Evolutionary conservation across 768 basidiomycete species (phyloP).

Genomic region (Hirschioporus abietinus): DNA sequence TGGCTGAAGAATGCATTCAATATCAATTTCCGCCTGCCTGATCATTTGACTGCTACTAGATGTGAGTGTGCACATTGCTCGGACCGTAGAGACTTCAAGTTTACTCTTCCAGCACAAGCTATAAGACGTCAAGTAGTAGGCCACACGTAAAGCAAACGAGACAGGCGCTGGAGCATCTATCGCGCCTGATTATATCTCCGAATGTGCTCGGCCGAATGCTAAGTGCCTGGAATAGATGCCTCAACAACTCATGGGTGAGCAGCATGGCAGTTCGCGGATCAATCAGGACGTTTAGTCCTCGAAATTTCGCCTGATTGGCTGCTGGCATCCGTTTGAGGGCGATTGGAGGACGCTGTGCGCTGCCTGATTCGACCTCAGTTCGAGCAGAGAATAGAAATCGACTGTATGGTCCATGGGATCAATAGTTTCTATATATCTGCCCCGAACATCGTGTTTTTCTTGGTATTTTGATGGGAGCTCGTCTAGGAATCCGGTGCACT

Average conservation of each 20-base stretch:
- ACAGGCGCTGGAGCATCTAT: not conserved
- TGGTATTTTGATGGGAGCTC: not conserved
- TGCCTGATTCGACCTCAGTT: not conserved
- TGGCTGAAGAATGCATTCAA: too few species aligned
- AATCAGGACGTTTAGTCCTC: not conserved
- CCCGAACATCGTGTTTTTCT: not conserved
- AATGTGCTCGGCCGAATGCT: not conserved
- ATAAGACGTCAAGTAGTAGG: not conserved
- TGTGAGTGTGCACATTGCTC: too few species aligned
- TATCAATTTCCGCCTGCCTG: too few species aligned
- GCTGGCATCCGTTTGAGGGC: not conserved
- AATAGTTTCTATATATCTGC: not conserved
- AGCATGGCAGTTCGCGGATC: not conserved
- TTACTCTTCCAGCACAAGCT: not conserved
- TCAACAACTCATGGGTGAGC: too few species aligned
- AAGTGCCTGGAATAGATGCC: too few species aligned
- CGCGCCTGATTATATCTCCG: not conserved
- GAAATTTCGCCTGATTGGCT: not conserved
- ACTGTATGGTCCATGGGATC: not conserved
- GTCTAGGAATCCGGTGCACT: not conserved
- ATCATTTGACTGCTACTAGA: too few species aligned
- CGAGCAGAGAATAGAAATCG: not conserved
- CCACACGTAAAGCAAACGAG: not conserved
- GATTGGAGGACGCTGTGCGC: not conserved
- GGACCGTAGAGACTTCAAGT: too few species aligned